Base-by-base conservation (phyloP, 495 filamentous ascomycete species). In the Penicillium cataractarum region DNA sequence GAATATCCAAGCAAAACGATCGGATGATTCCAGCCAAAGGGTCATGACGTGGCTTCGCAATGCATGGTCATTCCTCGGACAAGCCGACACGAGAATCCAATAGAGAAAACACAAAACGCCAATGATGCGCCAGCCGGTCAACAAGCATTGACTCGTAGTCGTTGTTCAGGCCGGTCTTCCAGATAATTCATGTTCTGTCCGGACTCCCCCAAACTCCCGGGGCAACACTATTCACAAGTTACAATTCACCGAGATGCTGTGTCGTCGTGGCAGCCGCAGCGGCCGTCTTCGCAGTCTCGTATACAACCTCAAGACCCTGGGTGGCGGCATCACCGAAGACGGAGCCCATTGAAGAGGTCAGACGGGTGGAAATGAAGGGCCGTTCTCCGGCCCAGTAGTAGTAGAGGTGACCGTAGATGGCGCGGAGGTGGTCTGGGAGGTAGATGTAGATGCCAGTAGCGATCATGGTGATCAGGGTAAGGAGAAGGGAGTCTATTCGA, bases 351-450 rank as follows among this genome's bases (percentile, higher is more conserved):
- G 64, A 65, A 3, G 74, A 71, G 31, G 74, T 60, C 9, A 82
- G 64, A 13, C 70, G 69, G 21, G 61, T 51, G 17, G 76, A 67
- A 55, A 78, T 79, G 63, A 82, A 77, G n/a, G 78, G 70, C 10
- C 78, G 74, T 65, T 93, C 92, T 54, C 92, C 92, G 60, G 86
- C 88, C 67, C 92, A 92, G 83, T 99, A 99, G 80, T 97, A 99
- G 87, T 92, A 96, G 29, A 92, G 86, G 70, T 94, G 88, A 67
- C 83, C 83, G 65, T 89, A 83, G 68, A 99, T 88, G 63, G 86
- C 84, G 64, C 85, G 79, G 68, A 98, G 74, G 74, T 98, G 95
- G 62, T 94, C 88, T 22, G 95, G 95, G 21, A 99, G 90, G 80
- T 99, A 99, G 62, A 98, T 85, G 46, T 90, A 89, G 65, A 86